Percentiles rank a stretch among this genome's conserved stretches.
Conservation (phyloP, 192 early-diverging fungal species). For the Coemansia umbellata region DNA sequence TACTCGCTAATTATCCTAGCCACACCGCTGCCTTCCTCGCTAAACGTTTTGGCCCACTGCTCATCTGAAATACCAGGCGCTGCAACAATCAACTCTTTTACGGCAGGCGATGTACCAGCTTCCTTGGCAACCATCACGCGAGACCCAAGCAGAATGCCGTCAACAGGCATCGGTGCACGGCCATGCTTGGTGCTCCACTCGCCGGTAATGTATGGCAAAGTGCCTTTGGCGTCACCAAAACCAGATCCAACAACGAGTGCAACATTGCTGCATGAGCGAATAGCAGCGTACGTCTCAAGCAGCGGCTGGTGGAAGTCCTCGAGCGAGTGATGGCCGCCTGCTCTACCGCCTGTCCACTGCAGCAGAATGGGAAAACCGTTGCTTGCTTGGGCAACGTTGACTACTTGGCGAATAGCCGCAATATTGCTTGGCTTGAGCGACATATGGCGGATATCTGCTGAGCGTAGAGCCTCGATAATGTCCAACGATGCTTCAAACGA, state of each 20-base stretch:
- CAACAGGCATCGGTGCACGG: conserved; percentile 91
- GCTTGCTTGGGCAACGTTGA: conserved; percentile 77
- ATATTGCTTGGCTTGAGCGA: conserved; percentile 86
- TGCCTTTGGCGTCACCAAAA: conserved; percentile 83
- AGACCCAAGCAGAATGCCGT: conserved; percentile 94
- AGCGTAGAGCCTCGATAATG: conserved; percentile 70
- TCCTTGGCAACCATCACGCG: conserved; percentile 94
- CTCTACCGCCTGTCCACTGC: conserved; percentile 97
- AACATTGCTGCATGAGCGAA: conserved; percentile 76
- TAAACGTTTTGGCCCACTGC: conserved; percentile 84
- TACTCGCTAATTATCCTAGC: conserved; percentile 84
- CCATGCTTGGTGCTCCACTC: conserved; percentile 81
- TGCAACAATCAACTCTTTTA: conserved; percentile 84
- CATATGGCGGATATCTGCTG: conserved; percentile 69
- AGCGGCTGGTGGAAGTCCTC: conserved; percentile 94
- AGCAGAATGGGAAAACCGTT: conserved; percentile 82
- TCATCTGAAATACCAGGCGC: conserved; percentile 75
- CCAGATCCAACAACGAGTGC: conserved; percentile 87
- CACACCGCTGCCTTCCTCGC: conserved; percentile 71
- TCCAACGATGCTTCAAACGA: conserved; percentile 77
- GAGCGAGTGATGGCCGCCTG: conserved; percentile 94
- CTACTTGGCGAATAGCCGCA: conserved; percentile 73
- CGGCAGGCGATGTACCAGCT: conserved; percentile 66
- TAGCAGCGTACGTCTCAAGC: conserved; percentile 58
- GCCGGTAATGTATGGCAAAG: conserved; percentile 88